phyloP scores from a whole-genome alignment of 805 yeast species.

The Spathaspora sp. region DNA sequence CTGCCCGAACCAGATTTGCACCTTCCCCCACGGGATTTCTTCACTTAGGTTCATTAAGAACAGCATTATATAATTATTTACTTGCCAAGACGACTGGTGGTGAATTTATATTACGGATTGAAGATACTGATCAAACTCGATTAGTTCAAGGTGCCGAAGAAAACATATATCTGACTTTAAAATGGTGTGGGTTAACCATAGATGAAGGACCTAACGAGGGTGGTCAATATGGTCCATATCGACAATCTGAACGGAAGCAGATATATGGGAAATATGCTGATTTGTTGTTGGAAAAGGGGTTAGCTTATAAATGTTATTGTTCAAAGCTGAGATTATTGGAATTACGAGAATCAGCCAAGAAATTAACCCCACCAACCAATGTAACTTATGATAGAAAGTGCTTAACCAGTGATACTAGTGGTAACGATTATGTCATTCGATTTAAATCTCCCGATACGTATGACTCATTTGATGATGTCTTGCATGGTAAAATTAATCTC shows the following conservation, averaged over 20 bases:
- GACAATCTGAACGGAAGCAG: constrained; percentile 74
- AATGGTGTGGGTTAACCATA: constrained; percentile 70
- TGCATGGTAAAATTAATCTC: constrained; percentile 73
- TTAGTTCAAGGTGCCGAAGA: constrained; percentile 79
- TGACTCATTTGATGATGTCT: constrained; percentile 63
- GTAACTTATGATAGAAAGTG: constrained; percentile 91
- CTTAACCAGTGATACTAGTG: constrained; percentile 30
- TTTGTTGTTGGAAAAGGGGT: constrained; percentile 54
- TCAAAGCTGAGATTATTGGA: constrained; percentile 69
- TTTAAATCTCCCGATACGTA: constrained; percentile 73
- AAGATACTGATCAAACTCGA: constrained; percentile 88
- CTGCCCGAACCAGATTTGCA: constrained; percentile 89
- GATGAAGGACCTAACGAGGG: constrained; percentile 81
- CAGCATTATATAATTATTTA: constrained; percentile 87
- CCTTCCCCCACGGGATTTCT: constrained; percentile 96
- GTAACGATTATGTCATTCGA: constrained; percentile 52
- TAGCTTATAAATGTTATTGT: constrained; percentile 87
- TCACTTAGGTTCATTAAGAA: constrained; percentile 91
- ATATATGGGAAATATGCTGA: constrained; percentile 64
- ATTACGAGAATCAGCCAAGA: constrained; percentile 69
- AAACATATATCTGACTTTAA: constrained; percentile 68
- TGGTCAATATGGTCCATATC: constrained; percentile 66
- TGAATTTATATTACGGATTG: constrained; percentile 74
- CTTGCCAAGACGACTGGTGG: constrained; percentile 80
- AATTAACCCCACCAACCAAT: constrained; percentile 81